Percentiles rank a stretch among this genome's conserved stretches.
Evolutionary conservation across 2,329 filamentous ascomycete genomes (phyloP).

Genomic region (Rutstroemia sp.): DNA sequence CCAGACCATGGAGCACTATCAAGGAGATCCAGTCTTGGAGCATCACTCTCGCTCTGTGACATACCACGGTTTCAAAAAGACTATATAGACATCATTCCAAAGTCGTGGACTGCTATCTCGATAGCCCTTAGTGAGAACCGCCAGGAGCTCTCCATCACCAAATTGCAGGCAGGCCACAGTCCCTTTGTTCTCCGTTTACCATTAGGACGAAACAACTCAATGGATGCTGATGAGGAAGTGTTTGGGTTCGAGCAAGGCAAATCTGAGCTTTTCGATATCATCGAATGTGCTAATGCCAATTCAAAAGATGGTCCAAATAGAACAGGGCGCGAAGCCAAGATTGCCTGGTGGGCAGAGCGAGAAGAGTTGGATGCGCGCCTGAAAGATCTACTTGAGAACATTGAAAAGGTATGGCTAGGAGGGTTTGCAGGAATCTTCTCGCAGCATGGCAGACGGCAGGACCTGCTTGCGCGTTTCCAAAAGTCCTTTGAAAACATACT

Average conservation of each 20-base stretch:
- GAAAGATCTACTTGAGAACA: slow-evolving; percentile 69
- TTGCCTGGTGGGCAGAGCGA: slow-evolving; percentile 84
- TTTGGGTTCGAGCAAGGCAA: slow-evolving; percentile 81
- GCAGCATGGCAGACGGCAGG: slow-evolving; percentile 54
- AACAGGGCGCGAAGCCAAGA: slow-evolving; percentile 65
- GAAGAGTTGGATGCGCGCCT: slow-evolving; percentile 72
- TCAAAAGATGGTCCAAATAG: slow-evolving; percentile 70
- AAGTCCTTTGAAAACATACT: slow-evolving; percentile 71
- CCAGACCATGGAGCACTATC: slow-evolving; percentile 16
- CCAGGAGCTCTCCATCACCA: slow-evolving; percentile 84
- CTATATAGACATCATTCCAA: slow-evolving; percentile 79
- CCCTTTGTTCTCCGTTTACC: slow-evolving; percentile 86
- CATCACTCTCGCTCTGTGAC: slow-evolving; percentile 35
- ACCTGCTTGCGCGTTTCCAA: slow-evolving; percentile 67
- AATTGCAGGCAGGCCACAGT: slow-evolving; percentile 63
- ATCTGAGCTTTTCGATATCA: slow-evolving; percentile 74
- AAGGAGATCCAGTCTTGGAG: slow-evolving; percentile 39
- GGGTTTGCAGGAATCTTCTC: slow-evolving; percentile 95
- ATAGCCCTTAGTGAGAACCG: slow-evolving; percentile 74
- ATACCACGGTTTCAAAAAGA: slow-evolving; percentile 64
- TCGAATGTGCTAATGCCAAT: slow-evolving; percentile 72
- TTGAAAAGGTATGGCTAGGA: slow-evolving; percentile 90
- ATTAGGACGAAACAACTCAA: slow-evolving; percentile 71
- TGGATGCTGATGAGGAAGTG: slow-evolving; percentile 70
- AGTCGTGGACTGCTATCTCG: slow-evolving; percentile 78